Evolutionary conservation across 495 filamentous ascomycete genomes (phyloP), one percentile per base, ranked within the genome.

Genomic region (Melanomma pulvis-pyrius): DNA sequence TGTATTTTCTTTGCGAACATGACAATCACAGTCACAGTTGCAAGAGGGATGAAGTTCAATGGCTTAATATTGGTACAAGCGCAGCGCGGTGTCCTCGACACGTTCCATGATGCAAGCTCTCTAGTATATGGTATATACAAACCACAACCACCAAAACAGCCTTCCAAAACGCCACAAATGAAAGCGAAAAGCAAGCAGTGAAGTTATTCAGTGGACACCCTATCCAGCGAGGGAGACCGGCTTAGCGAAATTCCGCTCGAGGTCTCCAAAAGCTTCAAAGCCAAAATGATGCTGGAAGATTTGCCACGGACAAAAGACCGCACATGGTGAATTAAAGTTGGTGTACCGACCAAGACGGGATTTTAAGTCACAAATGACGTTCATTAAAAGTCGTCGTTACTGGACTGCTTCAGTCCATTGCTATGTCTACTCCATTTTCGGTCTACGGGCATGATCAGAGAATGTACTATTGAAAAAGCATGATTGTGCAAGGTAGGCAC

Each of bases 41-140:
- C 39, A 12, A 6, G 8, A n/a, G 39, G 9, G 9, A 15, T 44
- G 13, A 44, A 44, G 39, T 44, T 44, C 39, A 44, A 44, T 44
- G 39, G 39, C 32, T 29, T 25, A 36, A 58, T 67, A 50, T 53
- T 67, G 63, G n/a, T 67, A 67, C 63, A 67, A 60, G 48, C 63
- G 46, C 22, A 21, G 32, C 56, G 63, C 63, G 53, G 29, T n/a
- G 12, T 28, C 32, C 49, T n/a, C 28, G 2, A 58, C 24, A 21
- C 24, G 17, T 44, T 17, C 39, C 39, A 15, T 44, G 39, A 44
- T 44, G 39, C 39, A 44, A 44, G 39, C 39, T 44, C 17, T 44
- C 39, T 44, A 44, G n/a, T 63, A 8, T 60, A 28, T 49, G 39
- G 13, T 57, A 65, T 65, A 59, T 65, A 65, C 61, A 65, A 44